These are phyloP conservation scores for Alternaria sp. DNA, from an alignment of 2,329 filamentous ascomycete species.

Conservation along the genomic window DNA sequence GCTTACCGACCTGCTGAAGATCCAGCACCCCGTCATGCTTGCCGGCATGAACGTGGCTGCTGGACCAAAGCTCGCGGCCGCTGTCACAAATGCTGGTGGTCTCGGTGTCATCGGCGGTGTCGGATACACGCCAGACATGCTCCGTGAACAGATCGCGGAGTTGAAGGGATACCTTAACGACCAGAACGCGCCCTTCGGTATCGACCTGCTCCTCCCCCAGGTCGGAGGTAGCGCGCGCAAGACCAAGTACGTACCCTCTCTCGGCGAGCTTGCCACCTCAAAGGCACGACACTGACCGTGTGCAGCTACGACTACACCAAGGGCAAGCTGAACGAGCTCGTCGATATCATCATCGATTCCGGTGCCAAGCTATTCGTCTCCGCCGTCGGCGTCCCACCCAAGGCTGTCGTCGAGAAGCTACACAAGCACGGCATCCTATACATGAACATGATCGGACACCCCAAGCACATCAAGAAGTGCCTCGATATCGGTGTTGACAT, in stretches of 20 bases:
- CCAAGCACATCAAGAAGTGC: conserved; percentile 98
- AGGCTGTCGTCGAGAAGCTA: conserved; percentile 85
- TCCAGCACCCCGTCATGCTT: conserved; percentile 94
- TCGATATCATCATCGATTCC: conserved; percentile 91
- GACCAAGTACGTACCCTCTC: conserved; percentile 72
- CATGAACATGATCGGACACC: conserved; percentile 99
- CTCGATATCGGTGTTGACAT: conserved; percentile 88
- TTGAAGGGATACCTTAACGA: conserved; percentile 87
- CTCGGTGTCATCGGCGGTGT: conserved; percentile 96
- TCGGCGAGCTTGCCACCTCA: background rate
- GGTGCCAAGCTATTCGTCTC: conserved; percentile 95
- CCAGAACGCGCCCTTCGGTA: conserved; percentile 94
- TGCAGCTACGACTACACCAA: conserved; percentile 98
- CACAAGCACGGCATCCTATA: conserved; percentile 88
- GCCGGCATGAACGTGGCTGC: conserved; percentile 99
- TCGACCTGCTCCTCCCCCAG: conserved; percentile 92
- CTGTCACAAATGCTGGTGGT: conserved; percentile 95
- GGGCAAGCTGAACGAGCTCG: conserved; percentile 90
- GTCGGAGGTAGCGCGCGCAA: conserved; percentile 93
- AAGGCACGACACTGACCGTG: conserved; percentile 9
- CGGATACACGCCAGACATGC: conserved; percentile 96
- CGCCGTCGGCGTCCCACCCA: conserved; percentile 92
- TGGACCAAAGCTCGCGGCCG: conserved; percentile 93
- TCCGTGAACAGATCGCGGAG: conserved; percentile 92
- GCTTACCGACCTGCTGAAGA: conserved; percentile 94